phyloP scores from a whole-genome alignment of 2,329 filamentous ascomycete species.

The Penicillium sp. region DNA sequence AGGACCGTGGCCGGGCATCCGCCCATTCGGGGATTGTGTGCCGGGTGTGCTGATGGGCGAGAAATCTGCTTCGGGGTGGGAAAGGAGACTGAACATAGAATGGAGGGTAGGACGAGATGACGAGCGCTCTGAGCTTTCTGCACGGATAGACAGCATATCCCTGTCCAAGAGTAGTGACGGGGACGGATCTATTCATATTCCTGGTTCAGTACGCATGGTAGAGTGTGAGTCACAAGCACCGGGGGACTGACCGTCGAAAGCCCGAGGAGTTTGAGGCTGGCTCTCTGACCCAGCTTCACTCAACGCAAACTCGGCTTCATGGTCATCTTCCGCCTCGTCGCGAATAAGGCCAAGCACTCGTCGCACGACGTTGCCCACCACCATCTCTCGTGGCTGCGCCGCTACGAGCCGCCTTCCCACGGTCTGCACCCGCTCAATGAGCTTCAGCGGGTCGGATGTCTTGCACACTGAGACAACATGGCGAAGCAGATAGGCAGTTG shows the following conservation, averaged over 20 bases:
- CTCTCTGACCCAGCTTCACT: constrained; percentile 64
- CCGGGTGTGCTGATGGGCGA: constrained; percentile 44
- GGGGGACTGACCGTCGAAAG: constrained; percentile 36
- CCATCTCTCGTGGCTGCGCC: constrained; percentile 86
- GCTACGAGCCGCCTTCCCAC: constrained; percentile 76
- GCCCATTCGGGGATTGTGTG: constrained; percentile 39
- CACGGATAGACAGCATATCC: constrained; percentile 30
- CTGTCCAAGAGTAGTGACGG: constrained; percentile 32
- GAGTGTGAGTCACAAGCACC: neutral
- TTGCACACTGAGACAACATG: constrained; percentile 82
- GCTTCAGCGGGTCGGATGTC: constrained; percentile 73
- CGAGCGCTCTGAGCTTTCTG: constrained; percentile 36
- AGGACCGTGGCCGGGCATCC: constrained; percentile 30
- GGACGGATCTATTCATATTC: constrained; percentile 29
- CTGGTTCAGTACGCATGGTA: constrained; percentile 14
- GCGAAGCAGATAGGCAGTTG: constrained; percentile 84
- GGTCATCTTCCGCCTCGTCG: constrained; percentile 82
- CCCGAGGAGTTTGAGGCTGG: constrained; percentile 47
- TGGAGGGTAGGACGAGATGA: constrained; percentile 62
- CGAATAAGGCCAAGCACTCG: constrained; percentile 87
- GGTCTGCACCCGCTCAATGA: constrained; percentile 77
- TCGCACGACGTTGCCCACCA: constrained; percentile 91
- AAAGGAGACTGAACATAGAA: constrained; percentile 86
- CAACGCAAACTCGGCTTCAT: constrained; percentile 62
- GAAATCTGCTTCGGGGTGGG: constrained; percentile 58